Evolutionary conservation across 495 filamentous ascomycete genomes (phyloP).

Genomic region (Penicillium roqueforti): DNA sequence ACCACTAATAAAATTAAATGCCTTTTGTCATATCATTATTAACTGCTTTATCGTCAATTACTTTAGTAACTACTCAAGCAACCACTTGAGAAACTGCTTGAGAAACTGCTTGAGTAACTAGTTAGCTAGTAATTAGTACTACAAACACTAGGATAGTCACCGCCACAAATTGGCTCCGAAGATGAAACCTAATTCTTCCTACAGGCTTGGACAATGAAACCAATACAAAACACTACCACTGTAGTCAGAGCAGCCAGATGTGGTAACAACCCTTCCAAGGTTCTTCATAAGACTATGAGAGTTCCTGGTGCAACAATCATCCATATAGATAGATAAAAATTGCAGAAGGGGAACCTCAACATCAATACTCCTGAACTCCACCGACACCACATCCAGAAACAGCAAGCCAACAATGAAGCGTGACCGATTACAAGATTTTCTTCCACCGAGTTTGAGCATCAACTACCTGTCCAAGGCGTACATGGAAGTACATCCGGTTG

Average conservation of each 20-base stretch:
- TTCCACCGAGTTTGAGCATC: neutral
- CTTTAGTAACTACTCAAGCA: no score
- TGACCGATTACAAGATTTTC: neutral
- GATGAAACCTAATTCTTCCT: slow-evolving; percentile 55
- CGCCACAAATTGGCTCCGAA: slow-evolving; percentile 74
- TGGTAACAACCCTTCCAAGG: no score
- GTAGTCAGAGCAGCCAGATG: slow-evolving; percentile 68
- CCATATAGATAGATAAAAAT: neutral
- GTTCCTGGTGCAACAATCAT: neutral
- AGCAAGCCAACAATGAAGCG: neutral
- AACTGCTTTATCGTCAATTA: no score
- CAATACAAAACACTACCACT: slow-evolving; percentile 65
- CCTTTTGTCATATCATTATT: no score
- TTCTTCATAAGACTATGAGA: no score
- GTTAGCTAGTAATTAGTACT: no score
- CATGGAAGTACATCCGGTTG: neutral
- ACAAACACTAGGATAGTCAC: slow-evolving; percentile 42
- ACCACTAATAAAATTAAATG: no score
- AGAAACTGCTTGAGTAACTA: no score
- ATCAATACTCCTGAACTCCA: neutral
- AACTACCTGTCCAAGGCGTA: neutral
- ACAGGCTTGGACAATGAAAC: slow-evolving; percentile 70
- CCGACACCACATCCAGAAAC: neutral
- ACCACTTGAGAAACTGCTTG: no score
- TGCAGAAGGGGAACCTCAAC: neutral